Evolutionary conservation across 371 early-diverging fungal species (phyloP).

Genomic region (Mucor saturninus): DNA sequence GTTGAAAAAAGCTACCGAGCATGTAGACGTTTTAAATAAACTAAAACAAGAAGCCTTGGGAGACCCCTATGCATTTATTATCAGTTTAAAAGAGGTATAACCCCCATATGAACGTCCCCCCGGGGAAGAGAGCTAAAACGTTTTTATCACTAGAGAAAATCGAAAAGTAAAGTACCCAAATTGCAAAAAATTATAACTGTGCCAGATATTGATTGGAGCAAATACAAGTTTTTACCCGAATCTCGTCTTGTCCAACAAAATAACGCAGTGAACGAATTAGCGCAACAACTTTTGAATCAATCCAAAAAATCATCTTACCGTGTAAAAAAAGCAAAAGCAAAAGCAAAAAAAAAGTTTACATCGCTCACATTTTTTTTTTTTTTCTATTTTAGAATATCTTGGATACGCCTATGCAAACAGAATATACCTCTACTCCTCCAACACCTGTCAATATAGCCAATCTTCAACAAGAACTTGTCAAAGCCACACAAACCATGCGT

Average conservation of each 20-base stretch:
- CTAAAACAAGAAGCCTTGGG: constrained; percentile 54
- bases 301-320: constrained; percentile 22
- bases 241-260: constrained; percentile 39
- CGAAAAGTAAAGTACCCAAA: constrained; percentile 34
- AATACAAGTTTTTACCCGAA: constrained; percentile 48
- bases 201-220: constrained; percentile 50
- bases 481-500: constrained; percentile 38
- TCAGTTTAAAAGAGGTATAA: constrained; percentile 44
- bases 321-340: constrained; percentile 16
- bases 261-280: constrained; percentile 23
- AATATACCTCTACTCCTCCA: constrained; percentile 14
- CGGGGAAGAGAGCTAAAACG: not conserved
- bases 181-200: constrained; percentile 48
- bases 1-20: constrained; percentile 48
- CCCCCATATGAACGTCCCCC: no score
- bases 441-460: constrained; percentile 22
- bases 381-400: constrained; percentile 22
- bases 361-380: no score
- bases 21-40: constrained; percentile 42
- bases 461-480: constrained; percentile 39
- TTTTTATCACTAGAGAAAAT: constrained; percentile 18
- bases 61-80: constrained; percentile 57
- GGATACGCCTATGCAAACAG: constrained; percentile 21
- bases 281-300: constrained; percentile 21
- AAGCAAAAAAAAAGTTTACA: not conserved